A percentile compares a stretch with the other conserved stretches of the same genome.
phyloP scores from a whole-genome alignment of 345 rosid genomes.

The Abelmoschus esculentus region DNA sequence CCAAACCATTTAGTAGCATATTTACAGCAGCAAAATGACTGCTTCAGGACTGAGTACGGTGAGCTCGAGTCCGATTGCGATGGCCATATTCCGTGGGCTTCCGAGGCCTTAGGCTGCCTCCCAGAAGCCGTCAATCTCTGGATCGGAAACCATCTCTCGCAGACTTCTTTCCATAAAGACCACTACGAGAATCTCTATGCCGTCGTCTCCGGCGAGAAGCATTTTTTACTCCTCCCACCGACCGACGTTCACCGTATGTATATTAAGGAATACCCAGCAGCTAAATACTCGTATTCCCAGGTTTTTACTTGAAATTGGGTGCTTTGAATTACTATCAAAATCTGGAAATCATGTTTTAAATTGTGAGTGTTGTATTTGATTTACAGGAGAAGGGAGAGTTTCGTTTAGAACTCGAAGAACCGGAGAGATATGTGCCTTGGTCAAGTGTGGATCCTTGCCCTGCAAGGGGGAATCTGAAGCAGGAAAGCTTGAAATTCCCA shows the following conservation, averaged over 20 bases:
- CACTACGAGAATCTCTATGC: conserved; percentile 89
- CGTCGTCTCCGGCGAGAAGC: conserved; percentile 78
- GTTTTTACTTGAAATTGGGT: conserved; percentile 6
- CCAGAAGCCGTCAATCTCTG: conserved; percentile 97
- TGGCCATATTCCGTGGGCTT: conserved; percentile 58
- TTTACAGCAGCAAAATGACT: conserved; percentile 82
- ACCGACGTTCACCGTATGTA: conserved; percentile 83
- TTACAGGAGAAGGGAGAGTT: conserved; percentile 46
- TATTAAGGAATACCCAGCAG: conserved; percentile 53
- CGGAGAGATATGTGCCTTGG: conserved; percentile 64
- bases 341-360: neutral
- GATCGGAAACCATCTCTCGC: conserved; percentile 69
- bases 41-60: conserved; percentile 61
- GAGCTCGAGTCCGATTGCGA: conserved; percentile 55
- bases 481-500: conserved; percentile 47
- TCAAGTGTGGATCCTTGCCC: conserved; percentile 77
- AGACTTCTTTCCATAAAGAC: conserved; percentile 83
- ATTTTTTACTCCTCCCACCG: conserved; percentile 73
- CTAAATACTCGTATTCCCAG: conserved; percentile 47
- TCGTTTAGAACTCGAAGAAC: conserved; percentile 57
- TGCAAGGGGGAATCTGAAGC: conserved; percentile 31
- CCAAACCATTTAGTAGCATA: conserved; percentile 38
- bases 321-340: neutral
- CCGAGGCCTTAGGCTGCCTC: conserved; percentile 61
- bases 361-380: neutral